Conservation (phyloP, 164 flowering plant genomes). For the Berberis vulgaris region DNA sequence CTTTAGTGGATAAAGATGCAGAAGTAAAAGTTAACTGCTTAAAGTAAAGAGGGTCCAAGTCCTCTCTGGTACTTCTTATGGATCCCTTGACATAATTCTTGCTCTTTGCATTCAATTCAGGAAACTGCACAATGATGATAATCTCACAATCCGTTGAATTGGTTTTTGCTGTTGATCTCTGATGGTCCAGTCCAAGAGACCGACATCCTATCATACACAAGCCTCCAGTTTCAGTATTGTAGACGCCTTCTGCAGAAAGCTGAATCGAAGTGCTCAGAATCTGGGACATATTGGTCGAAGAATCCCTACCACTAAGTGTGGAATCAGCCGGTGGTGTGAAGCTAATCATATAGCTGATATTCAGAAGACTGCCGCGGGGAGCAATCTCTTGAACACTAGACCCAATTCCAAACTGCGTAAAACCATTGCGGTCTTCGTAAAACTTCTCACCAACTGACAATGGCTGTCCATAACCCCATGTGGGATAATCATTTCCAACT, state of each 20-base stretch:
- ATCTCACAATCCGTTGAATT: constrained; percentile 49
- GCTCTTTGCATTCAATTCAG: constrained; percentile 26
- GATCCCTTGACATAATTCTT: constrained; percentile 35
- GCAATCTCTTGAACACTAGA: constrained; percentile 7
- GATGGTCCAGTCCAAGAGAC: neutral
- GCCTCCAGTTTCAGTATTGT: constrained; percentile 41
- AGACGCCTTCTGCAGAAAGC: constrained; percentile 63
- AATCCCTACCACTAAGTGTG: constrained; percentile 2
- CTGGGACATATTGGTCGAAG: constrained; percentile 10
- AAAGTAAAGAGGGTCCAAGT: constrained; percentile 44
- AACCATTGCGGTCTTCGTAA: constrained; percentile 3
- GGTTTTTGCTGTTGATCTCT: neutral
- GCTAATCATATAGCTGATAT: constrained; percentile 44
- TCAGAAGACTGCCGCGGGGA: constrained; percentile 17
- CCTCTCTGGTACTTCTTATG: constrained; percentile 38
- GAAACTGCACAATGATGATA: constrained; percentile 37
- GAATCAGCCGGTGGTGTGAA: constrained; percentile 5
- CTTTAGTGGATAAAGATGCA: constrained; percentile 3
- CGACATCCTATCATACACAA: constrained; percentile 73
- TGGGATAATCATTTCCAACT: constrained; percentile 14
- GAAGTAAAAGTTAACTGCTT: constrained; percentile 27
- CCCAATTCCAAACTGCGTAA: neutral
- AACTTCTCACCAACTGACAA: constrained; percentile 27
- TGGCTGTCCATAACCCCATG: constrained; percentile 32
- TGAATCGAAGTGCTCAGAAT: neutral